phyloP scores from a whole-genome alignment of 495 filamentous ascomycete species.

The Neurospora tetrasperma region DNA sequence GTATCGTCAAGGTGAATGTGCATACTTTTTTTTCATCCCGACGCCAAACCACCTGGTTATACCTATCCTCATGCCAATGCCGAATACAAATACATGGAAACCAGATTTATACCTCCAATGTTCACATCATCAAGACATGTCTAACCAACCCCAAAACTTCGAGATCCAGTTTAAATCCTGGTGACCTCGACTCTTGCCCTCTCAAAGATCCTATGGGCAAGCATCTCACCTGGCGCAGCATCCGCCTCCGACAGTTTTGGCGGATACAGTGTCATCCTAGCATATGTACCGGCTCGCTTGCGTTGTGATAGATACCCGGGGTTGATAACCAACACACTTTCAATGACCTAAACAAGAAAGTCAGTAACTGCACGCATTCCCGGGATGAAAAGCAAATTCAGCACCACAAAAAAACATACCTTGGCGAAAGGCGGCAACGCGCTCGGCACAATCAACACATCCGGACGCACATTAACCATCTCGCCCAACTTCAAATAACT shows the following conservation, averaged over 20 bases:
- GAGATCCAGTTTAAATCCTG: slow-evolving; percentile 45
- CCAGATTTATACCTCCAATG: background rate
- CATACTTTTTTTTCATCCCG: background rate
- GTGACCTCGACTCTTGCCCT: slow-evolving; percentile 77
- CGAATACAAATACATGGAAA: background rate
- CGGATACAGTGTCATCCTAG: slow-evolving; percentile 63
- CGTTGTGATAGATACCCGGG: slow-evolving; percentile 79
- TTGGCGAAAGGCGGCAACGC: slow-evolving; percentile 76
- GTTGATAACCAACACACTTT: slow-evolving; percentile 78
- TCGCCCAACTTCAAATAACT: slow-evolving; percentile 85
- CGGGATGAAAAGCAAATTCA: background rate
- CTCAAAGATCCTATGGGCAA: slow-evolving; percentile 67
- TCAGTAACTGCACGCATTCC: slow-evolving; percentile 5
- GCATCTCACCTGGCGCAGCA: slow-evolving; percentile 39
- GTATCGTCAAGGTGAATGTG: background rate
- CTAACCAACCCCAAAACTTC: background rate
- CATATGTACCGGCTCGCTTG: slow-evolving; percentile 69
- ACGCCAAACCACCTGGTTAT: background rate
- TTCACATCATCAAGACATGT: background rate
- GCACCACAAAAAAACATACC: slow-evolving; percentile 38
- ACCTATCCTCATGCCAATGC: background rate
- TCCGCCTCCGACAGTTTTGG: slow-evolving; percentile 49
- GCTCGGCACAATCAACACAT: slow-evolving; percentile 78
- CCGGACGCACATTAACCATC: slow-evolving; percentile 73
- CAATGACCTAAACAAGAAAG: slow-evolving; percentile 51